A percentile compares a stretch with the other conserved stretches of the same genome.
Evolutionary conservation across 2,329 filamentous ascomycete species (phyloP).

Genomic region (Epichloe gansuensis): DNA sequence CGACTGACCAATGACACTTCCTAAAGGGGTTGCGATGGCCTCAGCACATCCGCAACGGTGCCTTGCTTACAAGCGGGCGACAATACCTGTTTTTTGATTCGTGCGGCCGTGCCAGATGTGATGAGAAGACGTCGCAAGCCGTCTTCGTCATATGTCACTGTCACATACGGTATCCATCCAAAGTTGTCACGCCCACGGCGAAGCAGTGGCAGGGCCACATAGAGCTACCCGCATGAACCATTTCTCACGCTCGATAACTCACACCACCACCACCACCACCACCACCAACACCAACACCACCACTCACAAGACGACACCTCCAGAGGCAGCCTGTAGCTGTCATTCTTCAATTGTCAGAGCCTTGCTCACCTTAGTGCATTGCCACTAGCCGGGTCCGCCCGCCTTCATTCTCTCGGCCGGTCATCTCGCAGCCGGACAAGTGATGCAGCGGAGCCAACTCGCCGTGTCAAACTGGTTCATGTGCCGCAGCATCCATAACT

Average conservation of each 20-base stretch:
- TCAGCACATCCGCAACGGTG: background rate
- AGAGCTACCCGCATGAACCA: constrained; percentile 1
- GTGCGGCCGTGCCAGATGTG: background rate
- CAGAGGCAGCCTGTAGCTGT: too few relatives aligned
- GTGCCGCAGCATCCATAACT: background rate
- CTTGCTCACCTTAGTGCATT: too few relatives aligned
- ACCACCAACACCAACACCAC: background rate
- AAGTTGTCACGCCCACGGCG: background rate
- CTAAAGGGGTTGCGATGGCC: background rate
- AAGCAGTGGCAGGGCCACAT: background rate
- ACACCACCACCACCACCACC: background rate
- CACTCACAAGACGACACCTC: background rate
- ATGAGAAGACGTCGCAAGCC: background rate
- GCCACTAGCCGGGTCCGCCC: background rate
- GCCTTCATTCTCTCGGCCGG: background rate
- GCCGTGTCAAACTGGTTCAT: background rate
- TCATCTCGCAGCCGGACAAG: background rate
- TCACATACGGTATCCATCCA: background rate
- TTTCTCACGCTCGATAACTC: background rate
- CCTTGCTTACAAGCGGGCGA: background rate
- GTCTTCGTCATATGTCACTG: background rate
- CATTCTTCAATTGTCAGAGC: too few relatives aligned
- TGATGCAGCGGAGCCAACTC: background rate
- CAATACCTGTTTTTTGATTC: background rate
- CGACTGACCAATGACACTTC: background rate